Base-by-base conservation (phyloP, 148 eudicot genomes). In the Bassia scoparia region DNA sequence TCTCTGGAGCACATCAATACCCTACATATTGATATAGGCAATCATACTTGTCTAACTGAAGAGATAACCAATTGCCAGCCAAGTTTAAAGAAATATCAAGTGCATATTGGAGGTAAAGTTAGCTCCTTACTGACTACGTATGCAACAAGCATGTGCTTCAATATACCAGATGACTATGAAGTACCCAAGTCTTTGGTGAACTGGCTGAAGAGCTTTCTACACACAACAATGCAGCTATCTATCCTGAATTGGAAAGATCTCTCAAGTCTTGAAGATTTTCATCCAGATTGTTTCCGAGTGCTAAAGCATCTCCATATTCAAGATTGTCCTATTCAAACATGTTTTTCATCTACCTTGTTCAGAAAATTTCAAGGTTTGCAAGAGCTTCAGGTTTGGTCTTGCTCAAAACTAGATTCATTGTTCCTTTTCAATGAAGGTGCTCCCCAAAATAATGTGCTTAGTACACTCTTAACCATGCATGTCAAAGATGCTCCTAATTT, bases 81-180 rank as follows among this genome's bases (percentile, higher is more conserved):
- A 58, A 64, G 62, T 63, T 33, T 81, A 61, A 76, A 76, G 70
- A 76, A 68, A 41, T 80, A 71, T 68, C 80, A 44, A 26, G 61
- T 76, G 43, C 79, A 52, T n/a, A 43, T 81, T 50, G 83, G 80
- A n/a, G 76, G 53, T 13, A 72, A 21, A 71, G 15, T 53, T 27
- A 4, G 17, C n/a, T 49, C 43, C 54, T 61, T 10, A 52, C 56
- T 26, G 52, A 50, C 52, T 9, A 53, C 70, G 6, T 41, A 48
- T 29, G 59, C 41, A 55, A 73, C 31, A 52, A 81, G 80, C 50
- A 38, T 76, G 49, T 72, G 56, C 34, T 76, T 81, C 49, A 60
- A 54, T 53, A 16, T 76, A 52, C 46, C 80, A 56, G 77, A 54
- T 72, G 24, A 61, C 13, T 37, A 66, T 62, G 54, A 30, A 41